These are phyloP conservation scores for Naganishia albida DNA, from an alignment of 1,284 basidiomycete species.

Conservation along the genomic window DNA sequence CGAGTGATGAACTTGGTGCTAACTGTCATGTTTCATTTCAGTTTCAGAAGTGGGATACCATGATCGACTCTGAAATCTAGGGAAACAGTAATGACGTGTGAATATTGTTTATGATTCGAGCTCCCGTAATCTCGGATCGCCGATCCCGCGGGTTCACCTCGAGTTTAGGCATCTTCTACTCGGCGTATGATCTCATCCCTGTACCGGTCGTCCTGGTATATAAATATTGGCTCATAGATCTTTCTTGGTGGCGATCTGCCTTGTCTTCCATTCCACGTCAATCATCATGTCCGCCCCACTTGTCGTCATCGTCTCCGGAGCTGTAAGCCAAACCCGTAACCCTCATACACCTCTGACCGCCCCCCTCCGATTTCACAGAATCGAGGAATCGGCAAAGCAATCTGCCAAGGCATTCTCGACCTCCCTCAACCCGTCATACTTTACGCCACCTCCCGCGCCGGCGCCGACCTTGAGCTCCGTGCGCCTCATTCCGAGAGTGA, in stretches of 20 bases:
- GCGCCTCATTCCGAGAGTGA: background rate
- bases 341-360: background rate
- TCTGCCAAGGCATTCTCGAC: constrained; percentile 30
- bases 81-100: background rate
- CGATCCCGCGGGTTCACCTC: background rate
- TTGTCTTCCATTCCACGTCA: background rate
- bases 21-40: background rate
- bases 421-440: constrained; percentile 14
- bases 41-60: background rate
- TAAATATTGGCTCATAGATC: background rate
- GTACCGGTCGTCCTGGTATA: background rate
- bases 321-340: constrained; percentile 17
- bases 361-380: constrained; percentile 6
- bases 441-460: constrained; percentile 30
- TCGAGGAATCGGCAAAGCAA: constrained; percentile 31
- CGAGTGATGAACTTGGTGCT: background rate
- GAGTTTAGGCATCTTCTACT: constrained; percentile 2
- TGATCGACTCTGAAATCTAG: background rate
- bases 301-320: constrained; percentile 31
- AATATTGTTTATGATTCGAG: background rate
- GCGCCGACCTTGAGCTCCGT: constrained; percentile 18
- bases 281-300: constrained; percentile 26
- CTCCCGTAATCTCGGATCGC: background rate
- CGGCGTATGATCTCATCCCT: background rate
- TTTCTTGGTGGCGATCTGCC: background rate